phyloP scores from a whole-genome alignment of 306 rosid species.

The Prunus dulcis region DNA sequence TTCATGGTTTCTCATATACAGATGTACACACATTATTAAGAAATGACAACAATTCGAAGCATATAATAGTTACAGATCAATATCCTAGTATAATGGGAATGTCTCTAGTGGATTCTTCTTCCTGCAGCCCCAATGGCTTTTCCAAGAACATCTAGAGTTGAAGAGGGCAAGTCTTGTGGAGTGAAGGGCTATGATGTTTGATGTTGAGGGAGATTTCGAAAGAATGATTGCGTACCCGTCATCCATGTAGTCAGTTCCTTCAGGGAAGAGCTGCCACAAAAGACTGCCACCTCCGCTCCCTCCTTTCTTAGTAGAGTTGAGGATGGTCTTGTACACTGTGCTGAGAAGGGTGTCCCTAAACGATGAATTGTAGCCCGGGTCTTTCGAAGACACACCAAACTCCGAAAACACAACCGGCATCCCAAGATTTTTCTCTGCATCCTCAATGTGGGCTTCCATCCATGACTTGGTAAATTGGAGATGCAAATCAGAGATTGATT shows the following conservation, averaged over 20 bases:
- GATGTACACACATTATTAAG: not conserved
- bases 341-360: slow-evolving; percentile 56
- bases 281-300: slow-evolving; percentile 86
- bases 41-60: not conserved
- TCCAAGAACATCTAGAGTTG: slow-evolving; percentile 65
- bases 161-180: slow-evolving; percentile 55
- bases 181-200: slow-evolving; percentile 58
- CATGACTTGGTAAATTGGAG: slow-evolving; percentile 77
- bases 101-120: slow-evolving; percentile 45
- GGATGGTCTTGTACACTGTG: slow-evolving; percentile 48
- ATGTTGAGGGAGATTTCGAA: slow-evolving; percentile 58
- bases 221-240: slow-evolving; percentile 82
- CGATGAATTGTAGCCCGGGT: slow-evolving; percentile 70
- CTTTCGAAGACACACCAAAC: slow-evolving; percentile 82
- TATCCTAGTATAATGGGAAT: slow-evolving; percentile 22
- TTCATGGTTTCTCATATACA: too few species aligned
- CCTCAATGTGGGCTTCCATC: slow-evolving; percentile 94
- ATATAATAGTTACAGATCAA: slow-evolving; percentile 29
- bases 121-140: slow-evolving; percentile 75
- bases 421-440: slow-evolving; percentile 75
- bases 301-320: slow-evolving; percentile 75
- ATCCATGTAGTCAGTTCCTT: slow-evolving; percentile 86
- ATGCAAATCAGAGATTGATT: slow-evolving; percentile 58
- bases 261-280: slow-evolving; percentile 84
- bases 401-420: slow-evolving; percentile 86